A percentile compares a stretch with the other conserved stretches of the same genome.
These are phyloP conservation scores for Talaromyces islandicus DNA, from an alignment of 2,329 filamentous ascomycete species.

Conservation along the genomic window DNA sequence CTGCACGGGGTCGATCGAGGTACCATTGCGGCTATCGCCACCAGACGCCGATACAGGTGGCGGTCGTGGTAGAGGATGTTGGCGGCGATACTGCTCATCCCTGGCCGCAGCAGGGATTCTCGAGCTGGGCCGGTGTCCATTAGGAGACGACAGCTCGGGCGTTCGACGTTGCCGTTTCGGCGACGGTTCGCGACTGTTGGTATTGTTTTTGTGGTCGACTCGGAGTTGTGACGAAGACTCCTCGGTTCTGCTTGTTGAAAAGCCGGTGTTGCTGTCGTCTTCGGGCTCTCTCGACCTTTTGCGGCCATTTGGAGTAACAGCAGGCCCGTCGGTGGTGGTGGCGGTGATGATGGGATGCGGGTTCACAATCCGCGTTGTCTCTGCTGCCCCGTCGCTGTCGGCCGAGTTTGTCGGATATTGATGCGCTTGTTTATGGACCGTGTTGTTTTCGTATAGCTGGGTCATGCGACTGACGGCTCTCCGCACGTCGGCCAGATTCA, in stretches of 20 bases:
- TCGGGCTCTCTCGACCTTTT: conserved; percentile 36
- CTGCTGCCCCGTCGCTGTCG: conserved; percentile 26
- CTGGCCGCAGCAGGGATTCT: conserved; percentile 10
- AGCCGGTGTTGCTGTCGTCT: conserved; percentile 1
- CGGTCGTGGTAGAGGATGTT: conserved; percentile 16
- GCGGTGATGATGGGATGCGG: conserved; percentile 23
- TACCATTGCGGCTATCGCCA: conserved; percentile 3
- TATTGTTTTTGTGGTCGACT: background rate
- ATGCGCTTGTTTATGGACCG: conserved; percentile 38
- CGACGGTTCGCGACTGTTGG: conserved; percentile 19
- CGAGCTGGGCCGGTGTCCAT: conserved; percentile 4
- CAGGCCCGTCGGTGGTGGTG: conserved; percentile 13
- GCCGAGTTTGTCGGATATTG: conserved; percentile 35
- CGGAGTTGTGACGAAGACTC: conserved; percentile 10
- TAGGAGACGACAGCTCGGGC: conserved; percentile 13
- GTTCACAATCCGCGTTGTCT: conserved; percentile 32
- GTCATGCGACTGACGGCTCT: conserved; percentile 72
- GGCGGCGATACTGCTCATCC: conserved; percentile 12
- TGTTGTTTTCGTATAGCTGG: conserved; percentile 43
- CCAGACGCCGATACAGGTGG: conserved; percentile 12
- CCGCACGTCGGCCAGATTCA: conserved; percentile 63
- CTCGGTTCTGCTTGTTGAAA: background rate
- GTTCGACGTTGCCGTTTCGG: conserved; percentile 32
- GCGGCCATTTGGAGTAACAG: conserved; percentile 20
- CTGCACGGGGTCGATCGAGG: conserved; percentile 24